Evolutionary conservation across 257 asterid species (phyloP).

Genomic region (Cinchona pubescens): DNA sequence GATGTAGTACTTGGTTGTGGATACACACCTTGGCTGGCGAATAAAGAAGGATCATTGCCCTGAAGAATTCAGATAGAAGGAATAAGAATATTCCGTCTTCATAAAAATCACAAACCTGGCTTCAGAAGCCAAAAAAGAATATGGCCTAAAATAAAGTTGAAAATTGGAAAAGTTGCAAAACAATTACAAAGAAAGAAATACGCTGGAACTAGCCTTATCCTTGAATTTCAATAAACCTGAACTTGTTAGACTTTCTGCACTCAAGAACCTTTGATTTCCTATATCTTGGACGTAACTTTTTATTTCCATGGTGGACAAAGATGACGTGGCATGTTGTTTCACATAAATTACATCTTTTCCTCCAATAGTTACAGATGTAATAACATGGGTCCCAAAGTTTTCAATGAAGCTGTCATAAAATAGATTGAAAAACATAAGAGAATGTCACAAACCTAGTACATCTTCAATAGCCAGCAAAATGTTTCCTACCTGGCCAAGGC

Average conservation of each 20-base stretch:
- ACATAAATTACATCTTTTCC: slow-evolving; percentile 86
- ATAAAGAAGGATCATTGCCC: slow-evolving; percentile 68
- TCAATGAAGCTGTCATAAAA: slow-evolving; percentile 66
- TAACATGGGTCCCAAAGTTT: slow-evolving; percentile 80
- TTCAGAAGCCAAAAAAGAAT: slow-evolving; percentile 10
- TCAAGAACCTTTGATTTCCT: slow-evolving; percentile 79
- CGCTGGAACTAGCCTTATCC: slow-evolving; percentile 57
- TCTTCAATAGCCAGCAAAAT: not conserved
- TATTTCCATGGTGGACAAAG: slow-evolving; percentile 61
- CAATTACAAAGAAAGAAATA: slow-evolving; percentile 22
- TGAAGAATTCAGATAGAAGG: slow-evolving; percentile 30
- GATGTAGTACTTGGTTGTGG: slow-evolving; percentile 76
- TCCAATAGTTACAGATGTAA: slow-evolving; percentile 73
- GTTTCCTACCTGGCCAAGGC: slow-evolving; percentile 61
- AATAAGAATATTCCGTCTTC: not conserved
- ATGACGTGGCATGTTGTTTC: slow-evolving; percentile 66
- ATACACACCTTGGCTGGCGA: slow-evolving; percentile 78
- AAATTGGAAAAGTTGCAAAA: slow-evolving; percentile 6
- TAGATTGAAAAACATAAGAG: slow-evolving; percentile 25
- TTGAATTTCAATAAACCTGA: slow-evolving; percentile 70
- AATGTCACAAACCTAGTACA: not conserved
- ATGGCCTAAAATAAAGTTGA: not conserved
- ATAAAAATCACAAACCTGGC: not conserved
- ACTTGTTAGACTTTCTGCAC: slow-evolving; percentile 58
- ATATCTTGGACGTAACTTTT: slow-evolving; percentile 82